Percentiles rank a stretch among this genome's conserved stretches.
These are phyloP conservation scores for Cucurbitaria berberidis DNA, from an alignment of 2,329 filamentous ascomycete genomes.

Conservation along the genomic window DNA sequence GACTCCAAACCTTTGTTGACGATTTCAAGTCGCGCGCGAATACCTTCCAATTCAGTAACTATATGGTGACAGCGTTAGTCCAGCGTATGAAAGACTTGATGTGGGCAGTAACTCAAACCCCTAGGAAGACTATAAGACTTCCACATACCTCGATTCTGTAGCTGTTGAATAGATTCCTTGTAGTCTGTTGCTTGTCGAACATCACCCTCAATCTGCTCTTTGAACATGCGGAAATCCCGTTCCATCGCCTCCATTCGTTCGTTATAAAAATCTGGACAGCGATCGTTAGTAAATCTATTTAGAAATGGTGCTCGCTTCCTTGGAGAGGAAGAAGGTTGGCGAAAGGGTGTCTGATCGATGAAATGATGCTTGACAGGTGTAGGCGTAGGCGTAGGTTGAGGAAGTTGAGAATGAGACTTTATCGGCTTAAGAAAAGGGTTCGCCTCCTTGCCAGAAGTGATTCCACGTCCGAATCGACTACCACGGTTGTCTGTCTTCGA, in stretches of 20 bases:
- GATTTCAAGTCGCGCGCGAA: constrained; percentile 58
- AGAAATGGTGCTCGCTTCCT: constrained; percentile 61
- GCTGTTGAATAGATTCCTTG: constrained; percentile 75
- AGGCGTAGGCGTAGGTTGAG: constrained; percentile 33
- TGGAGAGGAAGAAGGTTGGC: constrained; percentile 25
- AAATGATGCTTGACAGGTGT: constrained; percentile 11
- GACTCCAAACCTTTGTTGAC: constrained; percentile 64
- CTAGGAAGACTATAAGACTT: background rate
- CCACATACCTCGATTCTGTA: constrained; percentile 74
- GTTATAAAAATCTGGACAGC: constrained; percentile 76
- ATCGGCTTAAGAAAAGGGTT: constrained; percentile 32
- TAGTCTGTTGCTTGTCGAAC: constrained; percentile 70
- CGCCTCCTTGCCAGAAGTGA: constrained; percentile 33
- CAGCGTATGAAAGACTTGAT: background rate
- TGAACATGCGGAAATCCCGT: constrained; percentile 71
- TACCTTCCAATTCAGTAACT: constrained; percentile 65
- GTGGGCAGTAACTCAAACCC: background rate
- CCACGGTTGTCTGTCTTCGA: constrained; percentile 23
- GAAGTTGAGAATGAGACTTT: constrained; percentile 27
- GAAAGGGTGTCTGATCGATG: constrained; percentile 14
- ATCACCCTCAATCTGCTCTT: constrained; percentile 73
- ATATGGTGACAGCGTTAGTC: constrained; percentile 3
- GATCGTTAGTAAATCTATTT: constrained; percentile 75
- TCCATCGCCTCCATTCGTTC: constrained; percentile 79
- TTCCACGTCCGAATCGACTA: constrained; percentile 35